Evolutionary conservation across 768 basidiomycete genomes (phyloP), one percentile per base, ranked within the genome.

Genomic region (Paxillus rubicundulus): DNA sequence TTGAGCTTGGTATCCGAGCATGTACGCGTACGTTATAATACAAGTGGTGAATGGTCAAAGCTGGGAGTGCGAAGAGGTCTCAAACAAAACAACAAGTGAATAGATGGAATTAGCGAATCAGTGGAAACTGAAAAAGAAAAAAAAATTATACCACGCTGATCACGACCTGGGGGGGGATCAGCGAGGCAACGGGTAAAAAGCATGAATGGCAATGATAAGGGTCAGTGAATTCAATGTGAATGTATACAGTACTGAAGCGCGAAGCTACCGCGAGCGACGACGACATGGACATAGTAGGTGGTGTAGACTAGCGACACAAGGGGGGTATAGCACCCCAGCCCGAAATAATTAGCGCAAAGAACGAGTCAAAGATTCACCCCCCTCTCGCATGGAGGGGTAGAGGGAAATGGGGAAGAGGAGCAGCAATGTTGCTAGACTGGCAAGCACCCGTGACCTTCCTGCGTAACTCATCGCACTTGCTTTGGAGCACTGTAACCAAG

Each of bases 371-470:
- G 21, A 14, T 36, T 67, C 53, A 70, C 44, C 59, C 68, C 46
- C 64, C 57, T 49, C 70, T 52, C 45, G 68, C 44, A 42, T 59
- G 69, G 43, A 70, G 43, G 14, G 78, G 73, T 13, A 78, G 63
- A 13, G 75, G 69, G 55, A 59, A 72, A 40, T 65, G 71, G 30
- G 73, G 61, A 46, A 71, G 66, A 3, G 80, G 81, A 3, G 67
- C 70, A 13, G 71, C 68, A 18, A 77, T 69, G 10, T 75, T 72
- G 32, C 69, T 74, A 21, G 69, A 58, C 37, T 66, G 65, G 53
- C 82, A 83, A 12, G 80, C 80, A 4, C 78, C 75, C 13, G 70
- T 70, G 30, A 84, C 69, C 42, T 75, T 73, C 59, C 73, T 74
- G 34, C 80, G 76, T 47, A 84, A 63, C 9, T 77, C 76, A 18